Evolutionary conservation across 768 basidiomycete genomes (phyloP), one percentile per base, ranked within the genome.

Genomic region (Leccinum arenicola): DNA sequence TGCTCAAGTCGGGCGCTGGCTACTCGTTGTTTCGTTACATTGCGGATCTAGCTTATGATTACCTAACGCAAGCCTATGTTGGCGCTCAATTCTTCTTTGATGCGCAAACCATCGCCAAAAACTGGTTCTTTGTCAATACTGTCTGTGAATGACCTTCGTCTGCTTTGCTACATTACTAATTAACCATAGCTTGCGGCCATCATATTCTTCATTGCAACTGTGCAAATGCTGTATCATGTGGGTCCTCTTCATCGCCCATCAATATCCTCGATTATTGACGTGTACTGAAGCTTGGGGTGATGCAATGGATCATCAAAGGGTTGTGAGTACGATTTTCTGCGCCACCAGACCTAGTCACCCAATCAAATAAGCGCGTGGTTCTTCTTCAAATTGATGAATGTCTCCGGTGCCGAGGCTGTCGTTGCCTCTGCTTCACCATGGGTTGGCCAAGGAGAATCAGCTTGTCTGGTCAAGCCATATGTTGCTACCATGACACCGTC

Each of bases 361-460:
- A 60, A 59, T 48, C 53, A 36, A 31, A 55, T 49, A 56, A 89
- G 88, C 68, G 94, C 93, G 3, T 93, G 91, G 91, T 82, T 95
- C 76, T 95, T 96, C 82, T 93, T 91, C 78, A 94, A 93, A 73
- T 75, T 91, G 54, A 82, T 96, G 85, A 87, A 90, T 62, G 83
- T 96, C 35, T 95, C 94, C n/a, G 94, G 95, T 59, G 94, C 93
- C 4, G 94, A 96, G 70, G 93, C 94, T 36, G 89, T 96, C 58
- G 92, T 96, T 47, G 93, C 94, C 29, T 86, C 94, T 52, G 87
- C 93, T 15, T 94, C 93, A 0, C 94, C 94, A n/a, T 96, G 90
- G 83, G 85, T 96, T 63, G 94, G 94, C 21, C 89, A 91, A 75
- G 93, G 90, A 69, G 93, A 95, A 73, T 89, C 87, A 23, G 92